phyloP scores from a whole-genome alignment of 2,329 filamentous ascomycete species.

The Coniochaeta hoffmannii region DNA sequence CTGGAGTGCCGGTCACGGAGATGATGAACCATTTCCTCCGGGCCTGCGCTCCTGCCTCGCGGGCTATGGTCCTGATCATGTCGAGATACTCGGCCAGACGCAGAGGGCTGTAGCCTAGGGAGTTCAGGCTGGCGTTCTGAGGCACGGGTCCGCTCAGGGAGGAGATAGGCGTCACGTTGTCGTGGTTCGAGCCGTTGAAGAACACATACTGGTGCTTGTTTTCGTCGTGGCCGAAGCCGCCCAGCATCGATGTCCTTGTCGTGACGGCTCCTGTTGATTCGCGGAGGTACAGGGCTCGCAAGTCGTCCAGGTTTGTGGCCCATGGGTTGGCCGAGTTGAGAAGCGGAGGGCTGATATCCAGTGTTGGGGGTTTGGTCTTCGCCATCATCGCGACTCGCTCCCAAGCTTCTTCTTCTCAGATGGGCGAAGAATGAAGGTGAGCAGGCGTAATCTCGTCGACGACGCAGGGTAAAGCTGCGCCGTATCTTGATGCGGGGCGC shows the following conservation, averaged over 20 bases:
- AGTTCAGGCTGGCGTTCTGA: constrained; percentile 52
- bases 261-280: constrained; percentile 66
- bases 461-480: too few species aligned
- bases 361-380: constrained; percentile 29
- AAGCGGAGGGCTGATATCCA: constrained; percentile 55
- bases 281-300: constrained; percentile 52
- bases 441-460: background rate
- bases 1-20: constrained; percentile 59
- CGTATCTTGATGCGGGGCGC: background rate
- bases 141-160: constrained; percentile 3
- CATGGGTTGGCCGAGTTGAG: constrained; percentile 71
- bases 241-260: constrained; percentile 59
- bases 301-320: constrained; percentile 59
- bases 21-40: constrained; percentile 55
- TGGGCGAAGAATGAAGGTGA: background rate
- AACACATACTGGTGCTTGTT: constrained; percentile 58
- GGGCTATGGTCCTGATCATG: constrained; percentile 42
- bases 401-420: background rate
- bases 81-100: constrained; percentile 50
- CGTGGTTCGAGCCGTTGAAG: constrained; percentile 37
- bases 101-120: constrained; percentile 65
- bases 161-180: constrained; percentile 10
- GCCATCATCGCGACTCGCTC: constrained; percentile 7
- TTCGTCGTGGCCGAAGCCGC: constrained; percentile 57
- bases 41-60: constrained; percentile 6